Base-by-base conservation (phyloP, 345 rosid genomes). In the Sonneratia alba region DNA sequence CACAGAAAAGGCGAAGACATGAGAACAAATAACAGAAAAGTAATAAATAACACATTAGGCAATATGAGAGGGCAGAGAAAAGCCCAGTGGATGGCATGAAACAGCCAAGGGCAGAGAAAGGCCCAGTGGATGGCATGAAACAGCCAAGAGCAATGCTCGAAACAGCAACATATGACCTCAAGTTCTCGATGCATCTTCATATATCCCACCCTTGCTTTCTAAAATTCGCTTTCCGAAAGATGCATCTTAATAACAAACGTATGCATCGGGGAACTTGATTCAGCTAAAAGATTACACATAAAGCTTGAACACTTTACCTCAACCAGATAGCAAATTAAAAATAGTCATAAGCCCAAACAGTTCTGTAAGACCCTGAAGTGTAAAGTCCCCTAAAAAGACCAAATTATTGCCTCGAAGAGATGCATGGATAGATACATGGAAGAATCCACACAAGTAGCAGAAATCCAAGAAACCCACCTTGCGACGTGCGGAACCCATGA, bases 401-500 rank as follows among this genome's bases (percentile, higher is more conserved):
- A 22, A 43, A 1, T 4, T 22, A 40, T 38, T 66, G 24, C 34
- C 47, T 24, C 37, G 7, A 21, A 21, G 5, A n/a, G 27, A 61
- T 11, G 51, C 55, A 45, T 49, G 21, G 63, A 6, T 3, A 4
- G 63, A 6, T 3, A 4, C 63, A 19, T 57, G 63, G 15, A 42
- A 68, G 49, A 67, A 18, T 66, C 69, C 11, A 37, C n/a, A 22
- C 56, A 68, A 27, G 48, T 19, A 38, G 69, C 47, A 67, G 38
- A 63, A 70, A 71, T 19, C 36, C 15, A 42, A 36, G 53, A 21
- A 43, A 56, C 47, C 65, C 76, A 94, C 99, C 98, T 80, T 79
- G 78, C 22, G 83, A 61, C 14, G 91, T 86, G 76, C 77, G 94
- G 68, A 95, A 95, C 69, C 99, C 99, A 86, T 95, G 99, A 88